Evolutionary conservation across 208 protist species (phyloP), one percentile per base, ranked within the genome.

Genomic region (Leishmania tarentolae): DNA sequence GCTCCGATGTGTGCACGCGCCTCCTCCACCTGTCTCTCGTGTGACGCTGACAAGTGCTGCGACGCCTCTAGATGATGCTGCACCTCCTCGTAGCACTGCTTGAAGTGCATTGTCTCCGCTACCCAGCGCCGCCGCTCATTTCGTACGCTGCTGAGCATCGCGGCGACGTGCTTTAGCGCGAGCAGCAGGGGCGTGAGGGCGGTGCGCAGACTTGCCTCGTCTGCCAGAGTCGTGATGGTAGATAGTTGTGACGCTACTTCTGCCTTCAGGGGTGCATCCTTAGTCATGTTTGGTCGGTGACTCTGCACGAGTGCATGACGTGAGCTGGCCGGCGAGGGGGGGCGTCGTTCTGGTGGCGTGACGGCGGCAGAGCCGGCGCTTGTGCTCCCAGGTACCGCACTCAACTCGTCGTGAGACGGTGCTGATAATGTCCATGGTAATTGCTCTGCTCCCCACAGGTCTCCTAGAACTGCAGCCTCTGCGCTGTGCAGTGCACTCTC

Each of bases 101-200:
- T 59, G 7, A 53, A 79, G 44, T 79, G 81, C 3, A 21, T 52
- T 1, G 59, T 69, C n/a, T 78, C 76, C 5, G 76, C 75, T 5
- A 28, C 50, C 37, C 57, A 56, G 40, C 81, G 81, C 5, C 31
- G 69, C 15, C 75, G 81, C 37, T 77, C 71, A 42, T 75, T 76
- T 0, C 81, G 75, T 2, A 81, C 71, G 19, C 31, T 68, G 44
- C 76, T 69, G 40, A 85, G 76, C 76, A 74, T 81, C 21, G 81
- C 57, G 44, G 76, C 68, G 0, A 85, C 69, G 42, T 85, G 81
- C 61, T 85, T 85, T 50, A 85, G 65, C 11, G 76, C 75, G 15
- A 85, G 57, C 19, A 85, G 47, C 19, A 85, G 50, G 8, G 81
- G 81, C 6, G 71, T 31, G 17, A 85, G 71, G 15, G 81, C 81